Percentiles rank a stretch among this genome's conserved stretches.
Conservation (phyloP, 129 eudicot genomes). For the Silybum marianum region DNA sequence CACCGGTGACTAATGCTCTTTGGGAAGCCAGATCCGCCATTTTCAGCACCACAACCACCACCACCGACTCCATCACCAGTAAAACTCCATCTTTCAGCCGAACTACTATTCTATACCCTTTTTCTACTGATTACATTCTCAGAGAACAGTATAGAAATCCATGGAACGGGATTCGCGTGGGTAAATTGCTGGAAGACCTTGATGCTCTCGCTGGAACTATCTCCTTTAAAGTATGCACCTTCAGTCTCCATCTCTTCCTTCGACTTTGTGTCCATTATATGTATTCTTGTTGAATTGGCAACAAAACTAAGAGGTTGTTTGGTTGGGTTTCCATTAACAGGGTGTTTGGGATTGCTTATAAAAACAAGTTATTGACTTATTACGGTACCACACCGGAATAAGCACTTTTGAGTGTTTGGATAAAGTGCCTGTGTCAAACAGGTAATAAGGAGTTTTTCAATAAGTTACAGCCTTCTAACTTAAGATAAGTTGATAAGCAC, state of each 20-base stretch:
- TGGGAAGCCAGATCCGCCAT: slow-evolving; percentile 86
- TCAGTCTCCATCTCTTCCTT: background rate
- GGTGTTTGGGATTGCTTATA: too few relatives aligned
- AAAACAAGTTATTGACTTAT: too few relatives aligned
- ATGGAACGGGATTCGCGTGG: slow-evolving; percentile 82
- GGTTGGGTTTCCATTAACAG: too few relatives aligned
- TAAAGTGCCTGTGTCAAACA: too few relatives aligned
- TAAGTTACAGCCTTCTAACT: too few relatives aligned
- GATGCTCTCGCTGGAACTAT: slow-evolving; percentile 98
- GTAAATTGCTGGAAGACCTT: slow-evolving; percentile 94
- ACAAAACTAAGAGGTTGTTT: background rate
- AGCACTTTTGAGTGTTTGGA: too few relatives aligned
- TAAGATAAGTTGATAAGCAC: too few relatives aligned
- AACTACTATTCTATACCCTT: slow-evolving; percentile 65
- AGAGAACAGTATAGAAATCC: slow-evolving; percentile 96
- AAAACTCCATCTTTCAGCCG: slow-evolving; percentile 71
- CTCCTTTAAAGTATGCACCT: slow-evolving; percentile 69
- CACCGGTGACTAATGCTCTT: slow-evolving; percentile 94
- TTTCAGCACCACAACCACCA: slow-evolving; percentile 39
- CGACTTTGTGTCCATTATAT: too few relatives aligned
- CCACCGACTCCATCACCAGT: slow-evolving; percentile 27
- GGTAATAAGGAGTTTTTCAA: too few relatives aligned
- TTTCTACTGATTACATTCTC: slow-evolving; percentile 65
- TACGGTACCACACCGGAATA: too few relatives aligned
- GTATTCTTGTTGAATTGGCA: background rate